These are phyloP conservation scores for Capsicum rhomboideum DNA, from an alignment of 257 asterid genomes.

Conservation along the genomic window DNA sequence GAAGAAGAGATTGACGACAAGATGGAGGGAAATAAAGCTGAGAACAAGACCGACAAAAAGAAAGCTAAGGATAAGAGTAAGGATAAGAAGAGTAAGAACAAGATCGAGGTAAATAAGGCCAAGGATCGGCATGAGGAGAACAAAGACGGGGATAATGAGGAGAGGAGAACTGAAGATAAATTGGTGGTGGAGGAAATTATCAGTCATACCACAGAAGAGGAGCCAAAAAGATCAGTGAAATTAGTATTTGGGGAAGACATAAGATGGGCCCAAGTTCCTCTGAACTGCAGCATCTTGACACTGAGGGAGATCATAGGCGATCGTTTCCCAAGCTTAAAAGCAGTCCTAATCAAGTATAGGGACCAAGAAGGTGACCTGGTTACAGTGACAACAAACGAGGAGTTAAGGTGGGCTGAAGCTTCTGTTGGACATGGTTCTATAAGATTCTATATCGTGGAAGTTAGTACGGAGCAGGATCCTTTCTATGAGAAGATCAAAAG, in stretches of 20 bases:
- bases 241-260: constrained; percentile 78
- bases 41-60: constrained; percentile 5
- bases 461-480: constrained; percentile 62
- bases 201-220: constrained; percentile 31
- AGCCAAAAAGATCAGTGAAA: constrained; percentile 43
- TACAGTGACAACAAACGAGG: constrained; percentile 71
- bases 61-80: not conserved
- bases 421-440: constrained; percentile 48
- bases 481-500: constrained; percentile 27
- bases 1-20: not conserved
- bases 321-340: constrained; percentile 45
- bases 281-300: constrained; percentile 42
- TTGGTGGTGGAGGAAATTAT: constrained; percentile 57
- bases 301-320: constrained; percentile 51
- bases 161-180: constrained; percentile 17
- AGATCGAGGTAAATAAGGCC: not conserved
- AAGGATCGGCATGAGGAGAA: not conserved
- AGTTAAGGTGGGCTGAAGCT: constrained; percentile 79
- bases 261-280: constrained; percentile 75
- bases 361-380: constrained; percentile 89
- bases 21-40: constrained; percentile 12
- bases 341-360: constrained; percentile 64
- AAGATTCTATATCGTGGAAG: constrained; percentile 62
- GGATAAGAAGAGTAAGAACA: not conserved
- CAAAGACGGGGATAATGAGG: constrained; percentile 12